phyloP scores from a whole-genome alignment of 1,284 basidiomycete species.

The Megacollybia platyphylla region DNA sequence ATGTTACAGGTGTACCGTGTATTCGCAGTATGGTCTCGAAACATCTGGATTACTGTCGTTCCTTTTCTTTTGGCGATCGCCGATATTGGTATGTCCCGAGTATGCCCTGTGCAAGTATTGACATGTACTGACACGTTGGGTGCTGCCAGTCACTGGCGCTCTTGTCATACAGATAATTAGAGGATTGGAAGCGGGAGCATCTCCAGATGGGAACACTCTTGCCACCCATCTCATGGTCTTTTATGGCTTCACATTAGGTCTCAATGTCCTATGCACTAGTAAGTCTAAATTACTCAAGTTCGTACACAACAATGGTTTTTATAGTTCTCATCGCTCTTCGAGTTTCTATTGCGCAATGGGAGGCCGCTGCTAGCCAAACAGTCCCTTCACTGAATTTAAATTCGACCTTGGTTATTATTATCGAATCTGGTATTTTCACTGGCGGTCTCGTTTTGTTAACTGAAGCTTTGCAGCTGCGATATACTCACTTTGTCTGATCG shows the following conservation, averaged over 20 bases:
- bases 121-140: no score
- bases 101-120: no score
- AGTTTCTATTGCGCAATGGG: slow-evolving; percentile 2
- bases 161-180: no score
- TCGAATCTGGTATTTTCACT: slow-evolving; percentile 5
- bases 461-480: slow-evolving; percentile 2
- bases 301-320: not conserved
- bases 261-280: slow-evolving; percentile 6
- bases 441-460: no score
- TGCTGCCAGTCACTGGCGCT: no score
- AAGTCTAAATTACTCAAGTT: not conserved
- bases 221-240: slow-evolving; percentile 5
- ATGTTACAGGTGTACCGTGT: no score
- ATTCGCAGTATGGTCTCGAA: no score
- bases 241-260: slow-evolving; percentile 4
- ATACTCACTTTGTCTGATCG: slow-evolving; percentile 4
- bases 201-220: slow-evolving; percentile 1
- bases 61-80: no score
- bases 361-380: not conserved
- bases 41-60: no score
- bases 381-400: slow-evolving; percentile 3
- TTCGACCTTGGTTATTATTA: slow-evolving; percentile 4
- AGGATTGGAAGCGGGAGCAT: not conserved
- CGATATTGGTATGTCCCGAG: no score
- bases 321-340: slow-evolving; percentile 5